A percentile compares a stretch with the other conserved stretches of the same genome.
Conservation (phyloP, 176 grass and related monocot species). For the Tillandsia leiboldiana region DNA sequence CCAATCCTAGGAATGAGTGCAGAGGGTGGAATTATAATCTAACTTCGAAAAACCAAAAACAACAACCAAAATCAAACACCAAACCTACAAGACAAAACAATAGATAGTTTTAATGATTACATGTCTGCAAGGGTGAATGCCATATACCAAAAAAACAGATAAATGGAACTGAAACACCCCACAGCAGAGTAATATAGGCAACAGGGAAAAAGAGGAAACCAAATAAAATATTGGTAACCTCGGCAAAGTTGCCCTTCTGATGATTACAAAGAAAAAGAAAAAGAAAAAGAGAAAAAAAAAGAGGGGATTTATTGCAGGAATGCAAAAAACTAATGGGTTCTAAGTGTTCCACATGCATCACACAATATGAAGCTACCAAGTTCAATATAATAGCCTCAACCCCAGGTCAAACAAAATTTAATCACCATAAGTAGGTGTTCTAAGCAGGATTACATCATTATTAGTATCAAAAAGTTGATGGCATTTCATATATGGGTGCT, state of each 20-base stretch:
- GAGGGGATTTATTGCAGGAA: too few species aligned
- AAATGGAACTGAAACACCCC: constrained; percentile 7
- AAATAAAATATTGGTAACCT: constrained; percentile 46
- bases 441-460: too few species aligned
- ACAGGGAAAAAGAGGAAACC: constrained; percentile 81
- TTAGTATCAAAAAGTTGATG: too few species aligned
- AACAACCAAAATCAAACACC: neutral
- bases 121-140: constrained; percentile 23
- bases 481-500: too few species aligned
- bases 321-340: too few species aligned
- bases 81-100: neutral
- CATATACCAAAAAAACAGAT: constrained; percentile 14
- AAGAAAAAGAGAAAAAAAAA: too few species aligned
- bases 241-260: constrained; percentile 44
- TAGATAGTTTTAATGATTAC: neutral
- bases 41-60: neutral
- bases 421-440: too few species aligned
- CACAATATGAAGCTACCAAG: too few species aligned
- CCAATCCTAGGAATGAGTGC: neutral
- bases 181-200: constrained; percentile 37
- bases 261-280: too few species aligned
- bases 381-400: too few species aligned
- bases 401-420: too few species aligned
- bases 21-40: neutral
- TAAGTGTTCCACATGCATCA: too few species aligned